A percentile compares a stretch with the other conserved stretches of the same genome.
phyloP scores from a whole-genome alignment of 805 yeast genomes.

The Metschnikowia chrysomelidarum region DNA sequence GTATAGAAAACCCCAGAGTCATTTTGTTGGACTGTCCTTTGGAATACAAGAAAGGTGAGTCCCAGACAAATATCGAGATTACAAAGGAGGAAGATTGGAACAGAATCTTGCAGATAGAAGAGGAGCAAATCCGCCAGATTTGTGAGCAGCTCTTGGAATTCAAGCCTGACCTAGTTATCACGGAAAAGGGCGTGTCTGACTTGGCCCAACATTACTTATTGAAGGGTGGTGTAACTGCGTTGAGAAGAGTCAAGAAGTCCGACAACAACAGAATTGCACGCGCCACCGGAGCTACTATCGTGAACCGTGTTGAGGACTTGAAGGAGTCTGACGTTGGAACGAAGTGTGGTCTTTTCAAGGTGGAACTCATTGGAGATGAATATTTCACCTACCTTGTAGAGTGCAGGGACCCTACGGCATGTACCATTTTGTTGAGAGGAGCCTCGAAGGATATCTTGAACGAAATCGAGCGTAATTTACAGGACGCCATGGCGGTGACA shows the following conservation, averaged over 20 bases:
- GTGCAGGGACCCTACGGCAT: slow-evolving; percentile 85
- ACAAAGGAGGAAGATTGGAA: slow-evolving; percentile 96
- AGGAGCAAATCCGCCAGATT: slow-evolving; percentile 87
- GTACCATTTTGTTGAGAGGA: slow-evolving; percentile 90
- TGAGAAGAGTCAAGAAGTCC: slow-evolving; percentile 92
- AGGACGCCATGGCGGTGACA: slow-evolving; percentile 98
- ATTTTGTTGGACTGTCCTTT: slow-evolving; percentile 92
- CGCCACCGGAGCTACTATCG: slow-evolving; percentile 97
- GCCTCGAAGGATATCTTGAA: slow-evolving; percentile 95
- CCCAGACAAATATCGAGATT: slow-evolving; percentile 96
- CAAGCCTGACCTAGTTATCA: slow-evolving; percentile 91
- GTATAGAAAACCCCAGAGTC: slow-evolving; percentile 84
- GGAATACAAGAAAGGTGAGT: slow-evolving; percentile 98
- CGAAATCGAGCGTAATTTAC: slow-evolving; percentile 94
- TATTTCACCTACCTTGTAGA: slow-evolving; percentile 83
- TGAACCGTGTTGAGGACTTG: slow-evolving; percentile 91
- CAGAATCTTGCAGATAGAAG: slow-evolving; percentile 92
- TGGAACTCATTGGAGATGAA: slow-evolving; percentile 96
- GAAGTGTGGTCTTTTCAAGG: slow-evolving; percentile 85
- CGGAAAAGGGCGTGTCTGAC: slow-evolving; percentile 98
- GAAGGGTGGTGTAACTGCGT: slow-evolving; percentile 88
- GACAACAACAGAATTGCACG: slow-evolving; percentile 96
- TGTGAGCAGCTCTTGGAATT: slow-evolving; percentile 82
- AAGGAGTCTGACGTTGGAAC: slow-evolving; percentile 89
- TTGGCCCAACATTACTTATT: slow-evolving; percentile 94